Conservation (phyloP, 2,329 filamentous ascomycete species). For the Simplicillium aogashimaense region DNA sequence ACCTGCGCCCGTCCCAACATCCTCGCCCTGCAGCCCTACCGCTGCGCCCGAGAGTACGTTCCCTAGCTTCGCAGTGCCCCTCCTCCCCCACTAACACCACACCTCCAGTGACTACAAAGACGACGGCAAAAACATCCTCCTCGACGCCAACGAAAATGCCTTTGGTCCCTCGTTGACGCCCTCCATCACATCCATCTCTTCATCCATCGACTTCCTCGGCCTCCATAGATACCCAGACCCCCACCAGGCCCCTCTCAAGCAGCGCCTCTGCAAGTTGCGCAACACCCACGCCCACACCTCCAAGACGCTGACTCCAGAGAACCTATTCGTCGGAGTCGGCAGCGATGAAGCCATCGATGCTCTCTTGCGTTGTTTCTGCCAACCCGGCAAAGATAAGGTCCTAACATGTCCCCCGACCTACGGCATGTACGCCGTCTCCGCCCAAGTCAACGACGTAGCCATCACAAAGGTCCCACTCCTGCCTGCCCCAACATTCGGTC, state of each 20-base stretch:
- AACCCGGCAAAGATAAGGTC: constrained; percentile 78
- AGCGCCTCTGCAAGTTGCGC: constrained; percentile 75
- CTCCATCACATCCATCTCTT: constrained; percentile 31
- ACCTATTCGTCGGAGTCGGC: constrained; percentile 91
- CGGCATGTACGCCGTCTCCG: constrained; percentile 95
- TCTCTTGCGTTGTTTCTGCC: constrained; percentile 85
- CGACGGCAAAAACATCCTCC: constrained; percentile 87
- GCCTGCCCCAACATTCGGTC: constrained; percentile 58
- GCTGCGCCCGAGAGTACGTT: constrained; percentile 70
- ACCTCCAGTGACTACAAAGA: constrained; percentile 93
- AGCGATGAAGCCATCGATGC: constrained; percentile 97
- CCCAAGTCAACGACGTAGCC: constrained; percentile 83
- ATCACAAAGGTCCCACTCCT: constrained; percentile 81
- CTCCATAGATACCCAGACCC: constrained; percentile 95
- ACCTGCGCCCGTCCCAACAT: constrained; percentile 72
- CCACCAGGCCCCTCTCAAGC: constrained; percentile 81
- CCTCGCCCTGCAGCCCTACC: constrained; percentile 65
- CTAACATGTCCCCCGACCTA: constrained; percentile 94
- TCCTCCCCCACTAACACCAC: constrained; percentile 1
- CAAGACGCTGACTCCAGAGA: constrained; percentile 63
- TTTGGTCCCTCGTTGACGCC: constrained; percentile 70
- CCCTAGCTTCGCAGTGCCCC: constrained; percentile 8
- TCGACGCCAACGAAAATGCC: constrained; percentile 97
- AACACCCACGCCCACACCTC: constrained; percentile 75
- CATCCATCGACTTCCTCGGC: constrained; percentile 59